Conservation (phyloP, 352 stramenopile species). For the Pythium sp. region DNA sequence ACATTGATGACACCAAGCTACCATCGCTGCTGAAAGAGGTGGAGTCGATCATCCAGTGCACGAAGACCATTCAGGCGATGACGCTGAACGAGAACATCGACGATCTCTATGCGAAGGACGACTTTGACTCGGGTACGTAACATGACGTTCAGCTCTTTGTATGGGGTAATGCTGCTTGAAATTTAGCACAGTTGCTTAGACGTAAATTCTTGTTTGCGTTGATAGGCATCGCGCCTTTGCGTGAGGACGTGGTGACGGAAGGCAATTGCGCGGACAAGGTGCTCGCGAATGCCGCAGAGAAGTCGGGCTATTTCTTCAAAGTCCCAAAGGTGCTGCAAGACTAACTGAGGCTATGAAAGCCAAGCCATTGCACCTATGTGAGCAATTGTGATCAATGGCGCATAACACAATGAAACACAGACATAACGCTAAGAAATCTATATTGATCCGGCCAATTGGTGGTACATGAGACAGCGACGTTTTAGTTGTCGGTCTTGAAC, state of each 20-base stretch:
- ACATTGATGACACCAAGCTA: slow-evolving; percentile 71
- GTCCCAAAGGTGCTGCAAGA: slow-evolving; percentile 86
- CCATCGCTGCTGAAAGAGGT: slow-evolving; percentile 74
- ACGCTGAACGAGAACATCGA: slow-evolving; percentile 83
- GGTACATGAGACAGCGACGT: not conserved
- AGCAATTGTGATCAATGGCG: slow-evolving; percentile 12
- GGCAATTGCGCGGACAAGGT: slow-evolving; percentile 70
- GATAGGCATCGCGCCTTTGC: slow-evolving; percentile 46
- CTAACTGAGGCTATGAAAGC: slow-evolving; percentile 24
- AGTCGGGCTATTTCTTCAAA: slow-evolving; percentile 83
- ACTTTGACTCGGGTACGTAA: slow-evolving; percentile 38
- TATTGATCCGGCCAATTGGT: slow-evolving; percentile 1
- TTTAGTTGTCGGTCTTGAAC: slow-evolving; percentile 42
- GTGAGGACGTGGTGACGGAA: slow-evolving; percentile 74
- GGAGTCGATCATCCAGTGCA: slow-evolving; percentile 87
- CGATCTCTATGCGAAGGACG: slow-evolving; percentile 70
- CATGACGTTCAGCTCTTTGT: not conserved
- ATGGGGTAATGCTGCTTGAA: not conserved
- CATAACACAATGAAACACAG: not conserved
- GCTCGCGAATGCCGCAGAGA: slow-evolving; percentile 73
- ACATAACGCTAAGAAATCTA: slow-evolving; percentile 14
- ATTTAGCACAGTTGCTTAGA: not conserved
- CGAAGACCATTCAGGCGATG: slow-evolving; percentile 81
- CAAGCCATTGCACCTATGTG: not conserved
- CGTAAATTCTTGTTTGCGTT: not conserved